phyloP scores from a whole-genome alignment of 768 basidiomycete genomes.

The Serpula lacrymans region DNA sequence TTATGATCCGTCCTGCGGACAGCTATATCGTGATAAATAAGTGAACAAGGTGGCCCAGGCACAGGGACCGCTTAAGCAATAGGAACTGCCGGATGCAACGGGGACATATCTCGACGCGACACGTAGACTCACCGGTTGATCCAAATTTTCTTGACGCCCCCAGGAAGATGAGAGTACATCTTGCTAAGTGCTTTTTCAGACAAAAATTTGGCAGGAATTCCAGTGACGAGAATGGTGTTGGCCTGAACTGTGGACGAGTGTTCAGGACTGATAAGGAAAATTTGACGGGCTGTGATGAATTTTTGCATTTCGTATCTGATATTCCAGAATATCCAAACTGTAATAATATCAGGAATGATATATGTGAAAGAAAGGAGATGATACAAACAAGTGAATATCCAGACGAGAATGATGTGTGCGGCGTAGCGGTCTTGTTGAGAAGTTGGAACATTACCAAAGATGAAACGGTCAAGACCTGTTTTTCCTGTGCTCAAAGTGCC shows the following conservation, averaged over 20 bases:
- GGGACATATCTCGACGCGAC: not conserved
- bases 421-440: conserved; percentile 58
- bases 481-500: conserved; percentile 44
- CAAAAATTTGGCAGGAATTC: conserved; percentile 78
- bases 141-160: conserved; percentile 90
- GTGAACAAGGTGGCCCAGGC: not conserved
- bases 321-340: conserved; percentile 85
- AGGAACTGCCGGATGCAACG: conserved; percentile 1
- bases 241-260: conserved; percentile 84
- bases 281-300: conserved; percentile 78
- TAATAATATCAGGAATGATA: not conserved
- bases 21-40: too few species aligned
- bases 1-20: too few species aligned
- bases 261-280: conserved; percentile 68
- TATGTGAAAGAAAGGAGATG: too few species aligned
- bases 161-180: conserved; percentile 81
- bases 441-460: conserved; percentile 71
- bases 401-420: conserved; percentile 76
- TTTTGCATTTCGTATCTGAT: conserved; percentile 77
- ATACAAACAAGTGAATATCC: conserved; percentile 70
- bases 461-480: conserved; percentile 64
- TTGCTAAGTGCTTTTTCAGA: conserved; percentile 61
- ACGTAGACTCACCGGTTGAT: conserved; percentile 64
- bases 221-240: conserved; percentile 86
- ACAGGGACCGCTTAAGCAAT: not conserved